Base-by-base conservation (phyloP, 148 eudicot genomes). In the Dysphania ambrosioides region DNA sequence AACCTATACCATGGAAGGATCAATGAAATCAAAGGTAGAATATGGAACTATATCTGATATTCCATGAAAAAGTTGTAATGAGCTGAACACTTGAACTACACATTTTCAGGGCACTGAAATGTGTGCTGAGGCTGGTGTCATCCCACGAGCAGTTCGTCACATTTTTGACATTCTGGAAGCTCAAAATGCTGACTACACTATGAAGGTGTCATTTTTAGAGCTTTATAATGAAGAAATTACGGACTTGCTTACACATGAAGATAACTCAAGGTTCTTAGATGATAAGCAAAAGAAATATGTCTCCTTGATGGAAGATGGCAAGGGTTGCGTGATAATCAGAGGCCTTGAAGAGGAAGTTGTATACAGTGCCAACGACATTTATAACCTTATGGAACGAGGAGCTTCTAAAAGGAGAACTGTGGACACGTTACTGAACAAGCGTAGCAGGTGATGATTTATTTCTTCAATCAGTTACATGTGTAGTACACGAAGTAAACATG, bases 1-100 rank as follows among this genome's bases (percentile, higher is more conserved):
- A 84, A 92, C 97, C 21, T 92, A 90, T 73, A 90, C 97, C 34
- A 93, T 93, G 97, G 97, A 90, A 78, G 97, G 97, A 71, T 91
- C 87, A 56, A 90, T 86, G 90, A 88, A 85, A 75, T 86, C 88
- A 18, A 90, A 93, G 97, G 97, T 90, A 85, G 21, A 26, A 23
- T 59, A 41, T 31, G 24, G 71, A 30, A 55, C 8, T 51, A 42
- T 5, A 67, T 42, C 29, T 70, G 13, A 7, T 58, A 18, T 18
- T 65, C 23, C 41, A 11, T 35, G 21, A 3, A 31, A 49, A 18
- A 5, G 38, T 32, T 36, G 27, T 18, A 21, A 21, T 19, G 0
- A 27, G n/a, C 44, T 74, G 72, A n/a, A n/a, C 57, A 6, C 29
- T 32, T 26, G n/a, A 42, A 12, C 47, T 41, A 56, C 26, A 47